These are phyloP conservation scores for Penicillium cinerascens DNA, from an alignment of 495 filamentous ascomycete species.

Conservation along the genomic window DNA sequence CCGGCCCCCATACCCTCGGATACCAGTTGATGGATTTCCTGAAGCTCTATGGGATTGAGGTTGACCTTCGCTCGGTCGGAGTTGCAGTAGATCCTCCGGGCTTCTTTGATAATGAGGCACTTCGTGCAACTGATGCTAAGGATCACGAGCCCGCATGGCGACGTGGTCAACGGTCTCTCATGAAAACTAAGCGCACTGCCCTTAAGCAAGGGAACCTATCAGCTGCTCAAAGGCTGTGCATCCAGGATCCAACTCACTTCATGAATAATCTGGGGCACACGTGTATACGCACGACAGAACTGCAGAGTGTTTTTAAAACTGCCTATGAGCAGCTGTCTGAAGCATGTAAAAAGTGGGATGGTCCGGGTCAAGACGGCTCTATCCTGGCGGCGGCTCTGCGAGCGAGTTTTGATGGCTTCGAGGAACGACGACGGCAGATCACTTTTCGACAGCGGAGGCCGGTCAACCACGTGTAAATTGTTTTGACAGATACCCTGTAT, in stretches of 20 bases:
- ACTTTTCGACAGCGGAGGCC: not conserved
- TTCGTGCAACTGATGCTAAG: not conserved
- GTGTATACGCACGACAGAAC: constrained; percentile 30
- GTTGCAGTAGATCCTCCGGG: constrained; percentile 50
- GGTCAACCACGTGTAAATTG: not conserved
- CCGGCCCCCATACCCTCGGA: constrained; percentile 24
- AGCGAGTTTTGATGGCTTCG: constrained; percentile 36
- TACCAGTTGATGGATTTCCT: constrained; percentile 50
- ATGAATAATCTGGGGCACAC: constrained; percentile 53
- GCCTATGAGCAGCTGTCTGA: constrained; percentile 22
- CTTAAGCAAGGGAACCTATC: constrained; percentile 21
- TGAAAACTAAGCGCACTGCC: constrained; percentile 35
- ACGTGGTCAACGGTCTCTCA: constrained; percentile 40
- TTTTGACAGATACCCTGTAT: constrained; percentile 11
- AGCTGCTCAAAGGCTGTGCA: constrained; percentile 38
- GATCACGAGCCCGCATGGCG: constrained; percentile 22
- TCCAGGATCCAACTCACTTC: constrained; percentile 59
- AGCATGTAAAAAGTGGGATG: constrained; percentile 22
- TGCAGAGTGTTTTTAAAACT: constrained; percentile 26
- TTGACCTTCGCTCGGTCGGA: constrained; percentile 44
- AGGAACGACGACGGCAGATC: constrained; percentile 14
- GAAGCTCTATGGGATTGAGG: constrained; percentile 41
- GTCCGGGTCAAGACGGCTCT: not conserved
- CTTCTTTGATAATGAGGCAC: constrained; percentile 32
- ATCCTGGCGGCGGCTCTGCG: constrained; percentile 30